phyloP scores from a whole-genome alignment of 1,139 yeast species.

The Pichia inconspicua region DNA sequence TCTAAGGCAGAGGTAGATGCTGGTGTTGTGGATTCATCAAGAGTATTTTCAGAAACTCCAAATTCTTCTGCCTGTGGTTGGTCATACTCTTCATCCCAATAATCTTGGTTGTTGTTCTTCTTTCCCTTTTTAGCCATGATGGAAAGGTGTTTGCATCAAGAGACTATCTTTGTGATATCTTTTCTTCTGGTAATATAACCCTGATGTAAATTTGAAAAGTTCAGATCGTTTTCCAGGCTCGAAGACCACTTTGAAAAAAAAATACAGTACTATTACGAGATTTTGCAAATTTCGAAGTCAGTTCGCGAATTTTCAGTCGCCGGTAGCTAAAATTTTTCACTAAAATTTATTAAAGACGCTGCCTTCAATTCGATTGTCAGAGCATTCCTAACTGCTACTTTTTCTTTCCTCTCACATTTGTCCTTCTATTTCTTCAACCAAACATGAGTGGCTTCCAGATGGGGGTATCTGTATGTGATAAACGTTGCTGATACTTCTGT shows the following conservation, averaged over 20 bases:
- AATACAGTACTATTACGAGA: neutral
- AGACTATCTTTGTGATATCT: neutral
- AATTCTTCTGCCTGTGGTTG: conserved; percentile 51
- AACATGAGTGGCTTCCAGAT: conserved; percentile 2
- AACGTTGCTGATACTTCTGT: conserved; percentile 2
- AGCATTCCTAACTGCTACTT: neutral
- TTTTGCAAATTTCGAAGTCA: no score
- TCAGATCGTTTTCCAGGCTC: neutral
- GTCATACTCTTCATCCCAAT: conserved; percentile 77
- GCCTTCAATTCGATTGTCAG: no score
- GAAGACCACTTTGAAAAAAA: neutral
- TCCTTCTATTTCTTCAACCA: conserved; percentile 1
- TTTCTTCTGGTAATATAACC: neutral
- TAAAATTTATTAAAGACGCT: no score
- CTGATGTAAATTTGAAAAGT: neutral
- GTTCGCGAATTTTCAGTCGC: no score
- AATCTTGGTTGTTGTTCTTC: conserved; percentile 46
- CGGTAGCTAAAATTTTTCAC: neutral
- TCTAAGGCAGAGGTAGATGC: conserved; percentile 4
- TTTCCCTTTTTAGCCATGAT: conserved; percentile 37
- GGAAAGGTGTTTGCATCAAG: neutral
- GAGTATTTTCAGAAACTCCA: conserved; percentile 14
- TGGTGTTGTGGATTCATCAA: conserved; percentile 18
- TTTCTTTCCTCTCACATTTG: neutral
- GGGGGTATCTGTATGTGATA: conserved; percentile 1